Conservation (phyloP, 2,329 filamentous ascomycete species). For the Colletotrichum cuscutae region DNA sequence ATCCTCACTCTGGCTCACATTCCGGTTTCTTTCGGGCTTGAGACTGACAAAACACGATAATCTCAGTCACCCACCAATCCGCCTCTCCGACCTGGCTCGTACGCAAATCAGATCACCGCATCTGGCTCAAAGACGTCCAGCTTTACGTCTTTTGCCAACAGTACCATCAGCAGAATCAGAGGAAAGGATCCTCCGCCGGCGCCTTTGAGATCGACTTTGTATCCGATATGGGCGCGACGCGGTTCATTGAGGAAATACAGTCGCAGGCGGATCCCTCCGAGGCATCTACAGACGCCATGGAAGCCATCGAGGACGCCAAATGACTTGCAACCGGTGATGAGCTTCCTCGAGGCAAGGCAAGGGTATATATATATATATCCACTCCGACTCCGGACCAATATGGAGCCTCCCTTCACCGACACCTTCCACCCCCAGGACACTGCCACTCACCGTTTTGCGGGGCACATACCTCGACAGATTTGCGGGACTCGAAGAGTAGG, state of each 20-base stretch:
- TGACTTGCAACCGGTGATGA: neutral
- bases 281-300: neutral
- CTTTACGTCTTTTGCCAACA: conserved; percentile 69
- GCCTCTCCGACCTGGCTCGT: conserved; percentile 61
- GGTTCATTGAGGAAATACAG: conserved; percentile 54
- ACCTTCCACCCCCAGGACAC: neutral
- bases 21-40: conserved; percentile 2
- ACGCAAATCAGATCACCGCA: conserved; percentile 55
- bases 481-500: neutral
- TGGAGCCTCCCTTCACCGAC: neutral
- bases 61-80: conserved; percentile 63
- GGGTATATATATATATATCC: too few species aligned
- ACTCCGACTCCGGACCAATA: neutral
- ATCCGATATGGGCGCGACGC: conserved; percentile 50
- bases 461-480: neutral
- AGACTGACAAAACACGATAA: neutral
- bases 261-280: neutral
- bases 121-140: conserved; percentile 65
- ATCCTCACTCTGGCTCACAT: neutral
- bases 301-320: conserved; percentile 13
- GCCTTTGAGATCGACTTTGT: conserved; percentile 64
- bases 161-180: conserved; percentile 64
- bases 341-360: neutral
- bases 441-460: neutral
- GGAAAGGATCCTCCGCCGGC: conserved; percentile 55